phyloP scores from a whole-genome alignment of 192 early-diverging fungal genomes.

The Geranomyces michiganensis region DNA sequence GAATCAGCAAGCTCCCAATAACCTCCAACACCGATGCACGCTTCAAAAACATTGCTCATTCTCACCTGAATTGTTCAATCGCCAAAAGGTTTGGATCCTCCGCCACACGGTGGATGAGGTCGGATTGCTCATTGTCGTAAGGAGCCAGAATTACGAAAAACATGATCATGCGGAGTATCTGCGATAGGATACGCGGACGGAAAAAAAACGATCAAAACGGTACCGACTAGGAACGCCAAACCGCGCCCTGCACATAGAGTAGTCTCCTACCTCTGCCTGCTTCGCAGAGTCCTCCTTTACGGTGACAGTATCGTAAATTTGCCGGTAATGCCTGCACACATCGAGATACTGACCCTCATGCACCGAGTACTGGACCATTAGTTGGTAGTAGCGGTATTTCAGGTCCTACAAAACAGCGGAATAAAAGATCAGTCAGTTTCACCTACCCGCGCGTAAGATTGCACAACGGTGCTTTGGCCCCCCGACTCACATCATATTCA shows the following conservation, averaged over 20 bases:
- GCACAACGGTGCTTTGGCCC: slow-evolving; percentile 17
- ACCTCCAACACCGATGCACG: no score
- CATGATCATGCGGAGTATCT: slow-evolving; percentile 79
- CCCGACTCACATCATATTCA: slow-evolving; percentile 77
- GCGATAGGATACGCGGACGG: background rate
- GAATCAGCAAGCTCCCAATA: slow-evolving; percentile 5
- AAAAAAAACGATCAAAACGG: no score
- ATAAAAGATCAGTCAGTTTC: background rate
- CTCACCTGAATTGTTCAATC: slow-evolving; percentile 73
- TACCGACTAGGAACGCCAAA: no score
- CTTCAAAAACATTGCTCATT: no score
- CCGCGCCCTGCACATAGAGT: no score
- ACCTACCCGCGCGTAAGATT: background rate
- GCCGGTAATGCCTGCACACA: slow-evolving; percentile 89
- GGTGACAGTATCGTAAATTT: slow-evolving; percentile 87
- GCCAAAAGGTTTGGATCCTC: slow-evolving; percentile 80
- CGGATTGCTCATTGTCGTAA: slow-evolving; percentile 95
- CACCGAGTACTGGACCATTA: slow-evolving; percentile 94
- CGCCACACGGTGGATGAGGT: slow-evolving; percentile 85
- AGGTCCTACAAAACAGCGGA: slow-evolving; percentile 61
- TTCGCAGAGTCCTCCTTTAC: slow-evolving; percentile 67
- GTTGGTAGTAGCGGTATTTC: slow-evolving; percentile 94
- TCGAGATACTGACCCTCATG: slow-evolving; percentile 90
- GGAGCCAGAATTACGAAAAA: slow-evolving; percentile 88
- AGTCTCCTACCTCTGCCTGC: slow-evolving; percentile 48